Evolutionary conservation across 768 basidiomycete species (phyloP).

Genomic region (Leccinum truebloodii): DNA sequence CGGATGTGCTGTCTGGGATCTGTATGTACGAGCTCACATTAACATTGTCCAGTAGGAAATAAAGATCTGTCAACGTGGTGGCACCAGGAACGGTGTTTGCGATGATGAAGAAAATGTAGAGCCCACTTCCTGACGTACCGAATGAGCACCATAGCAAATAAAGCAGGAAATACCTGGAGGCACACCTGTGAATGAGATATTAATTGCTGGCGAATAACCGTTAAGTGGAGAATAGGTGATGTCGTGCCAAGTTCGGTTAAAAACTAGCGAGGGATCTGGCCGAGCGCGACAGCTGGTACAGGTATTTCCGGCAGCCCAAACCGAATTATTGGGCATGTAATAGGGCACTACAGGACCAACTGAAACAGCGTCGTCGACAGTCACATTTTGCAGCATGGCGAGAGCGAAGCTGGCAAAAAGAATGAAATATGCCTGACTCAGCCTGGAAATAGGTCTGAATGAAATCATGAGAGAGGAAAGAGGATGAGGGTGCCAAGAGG

Average conservation of each 20-base stretch:
- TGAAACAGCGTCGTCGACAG: slow-evolving; percentile 16
- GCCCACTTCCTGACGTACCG: slow-evolving; percentile 6
- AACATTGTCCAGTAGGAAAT: slow-evolving; percentile 11
- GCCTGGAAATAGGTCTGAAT: background rate
- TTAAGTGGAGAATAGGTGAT: background rate
- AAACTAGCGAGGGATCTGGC: slow-evolving; percentile 2
- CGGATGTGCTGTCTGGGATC: background rate
- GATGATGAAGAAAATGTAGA: slow-evolving; percentile 24
- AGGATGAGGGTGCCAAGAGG: background rate
- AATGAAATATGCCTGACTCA: background rate
- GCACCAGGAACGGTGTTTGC: slow-evolving; percentile 2
- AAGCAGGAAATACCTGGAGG: background rate
- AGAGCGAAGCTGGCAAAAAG: background rate
- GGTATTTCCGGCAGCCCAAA: slow-evolving; percentile 8
- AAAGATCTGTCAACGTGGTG: background rate
- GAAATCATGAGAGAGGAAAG: background rate
- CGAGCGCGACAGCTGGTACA: background rate
- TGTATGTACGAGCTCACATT: slow-evolving; percentile 4
- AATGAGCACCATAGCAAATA: background rate
- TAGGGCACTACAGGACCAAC: slow-evolving; percentile 8
- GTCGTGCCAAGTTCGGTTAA: slow-evolving; percentile 23
- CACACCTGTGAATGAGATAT: slow-evolving; percentile 17
- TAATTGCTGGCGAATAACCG: background rate
- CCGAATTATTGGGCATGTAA: slow-evolving; percentile 8
- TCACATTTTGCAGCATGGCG: slow-evolving; percentile 15